A percentile compares a stretch with the other conserved stretches of the same genome.
phyloP scores from a whole-genome alignment of 192 early-diverging fungal genomes.

The Allomyces macrogynus region DNA sequence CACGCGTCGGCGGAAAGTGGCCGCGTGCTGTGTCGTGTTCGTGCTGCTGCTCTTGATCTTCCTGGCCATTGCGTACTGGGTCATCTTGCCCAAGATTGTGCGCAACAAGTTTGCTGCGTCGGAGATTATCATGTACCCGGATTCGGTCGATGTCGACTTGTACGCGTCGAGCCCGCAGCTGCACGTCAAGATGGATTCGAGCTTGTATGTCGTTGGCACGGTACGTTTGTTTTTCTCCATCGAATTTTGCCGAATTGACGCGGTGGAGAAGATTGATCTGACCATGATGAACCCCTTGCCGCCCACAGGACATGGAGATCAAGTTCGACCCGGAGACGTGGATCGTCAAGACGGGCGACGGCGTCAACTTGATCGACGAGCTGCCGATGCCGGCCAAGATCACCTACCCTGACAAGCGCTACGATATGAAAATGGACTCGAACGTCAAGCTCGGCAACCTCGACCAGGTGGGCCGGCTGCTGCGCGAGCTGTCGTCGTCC shows the following conservation, averaged over 20 bases:
- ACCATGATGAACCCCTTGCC: no score
- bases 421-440: neutral
- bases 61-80: neutral
- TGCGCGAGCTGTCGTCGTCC: neutral
- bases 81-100: neutral
- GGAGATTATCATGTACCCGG: neutral
- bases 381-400: neutral
- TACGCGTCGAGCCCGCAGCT: neutral
- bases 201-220: neutral
- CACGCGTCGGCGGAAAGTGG: neutral
- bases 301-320: neutral
- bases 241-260: no score
- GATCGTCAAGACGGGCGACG: neutral
- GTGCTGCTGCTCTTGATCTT: neutral
- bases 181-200: neutral
- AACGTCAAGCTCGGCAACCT: neutral
- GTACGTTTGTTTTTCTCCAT: no score
- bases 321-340: neutral
- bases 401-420: neutral
- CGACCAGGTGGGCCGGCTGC: neutral
- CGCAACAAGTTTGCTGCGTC: neutral
- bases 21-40: neutral
- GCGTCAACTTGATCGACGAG: neutral
- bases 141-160: neutral
- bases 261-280: no score